Conservation (phyloP, 345 rosid species). For the Citrus inodora region DNA sequence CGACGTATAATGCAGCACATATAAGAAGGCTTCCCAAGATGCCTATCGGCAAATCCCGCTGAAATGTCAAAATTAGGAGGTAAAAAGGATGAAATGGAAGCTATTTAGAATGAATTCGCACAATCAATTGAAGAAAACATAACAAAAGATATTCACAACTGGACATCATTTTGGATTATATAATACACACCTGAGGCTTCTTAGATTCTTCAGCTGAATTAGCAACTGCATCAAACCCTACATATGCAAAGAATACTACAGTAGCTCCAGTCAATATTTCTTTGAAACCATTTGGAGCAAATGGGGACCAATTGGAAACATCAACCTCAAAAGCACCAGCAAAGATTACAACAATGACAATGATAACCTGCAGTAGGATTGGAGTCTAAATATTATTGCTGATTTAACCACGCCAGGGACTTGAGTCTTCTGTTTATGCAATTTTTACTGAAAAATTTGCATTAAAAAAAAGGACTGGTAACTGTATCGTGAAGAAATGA, state of each 20-base stretch:
- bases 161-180: conserved; percentile 7
- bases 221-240: conserved; percentile 98
- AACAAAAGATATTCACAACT: neutral
- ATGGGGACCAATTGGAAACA: conserved; percentile 87
- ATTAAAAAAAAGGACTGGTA: neutral
- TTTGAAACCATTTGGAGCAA: conserved; percentile 80
- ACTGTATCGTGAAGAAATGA: neutral
- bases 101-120: neutral
- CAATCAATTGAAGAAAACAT: neutral
- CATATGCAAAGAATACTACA: conserved; percentile 92
- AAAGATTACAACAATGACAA: conserved; percentile 74
- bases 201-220: conserved; percentile 95
- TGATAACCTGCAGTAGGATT: conserved; percentile 54
- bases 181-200: conserved; percentile 67
- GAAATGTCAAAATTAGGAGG: conserved; percentile 24
- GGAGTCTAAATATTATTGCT: neutral
- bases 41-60: conserved; percentile 88
- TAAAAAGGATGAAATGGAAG: conserved; percentile 9
- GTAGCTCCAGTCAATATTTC: conserved; percentile 84
- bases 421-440: neutral
- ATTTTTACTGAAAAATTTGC: neutral
- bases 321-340: conserved; percentile 87
- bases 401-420: neutral
- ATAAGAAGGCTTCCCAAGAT: conserved; percentile 88
- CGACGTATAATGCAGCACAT: conserved; percentile 69